phyloP scores from a whole-genome alignment of 306 rosid genomes.

The Urtica urens region DNA sequence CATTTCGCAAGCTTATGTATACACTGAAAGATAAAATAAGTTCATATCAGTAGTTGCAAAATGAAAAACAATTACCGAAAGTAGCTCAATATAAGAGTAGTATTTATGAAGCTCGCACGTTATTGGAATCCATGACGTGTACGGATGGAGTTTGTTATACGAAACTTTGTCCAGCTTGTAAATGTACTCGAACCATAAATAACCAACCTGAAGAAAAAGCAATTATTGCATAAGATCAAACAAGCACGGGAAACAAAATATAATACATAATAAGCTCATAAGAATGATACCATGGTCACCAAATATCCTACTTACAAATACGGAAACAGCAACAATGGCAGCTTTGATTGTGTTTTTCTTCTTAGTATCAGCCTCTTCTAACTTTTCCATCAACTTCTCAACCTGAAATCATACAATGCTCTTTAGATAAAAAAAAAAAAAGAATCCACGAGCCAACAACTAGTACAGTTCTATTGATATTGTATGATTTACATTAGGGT shows the following conservation, averaged over 20 bases:
- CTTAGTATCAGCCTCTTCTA: slow-evolving; percentile 86
- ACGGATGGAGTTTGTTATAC: slow-evolving; percentile 86
- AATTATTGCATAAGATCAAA: slow-evolving; percentile 21
- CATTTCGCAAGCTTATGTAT: slow-evolving; percentile 87
- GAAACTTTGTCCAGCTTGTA: slow-evolving; percentile 97
- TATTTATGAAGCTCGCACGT: slow-evolving; percentile 52
- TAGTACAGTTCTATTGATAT: slow-evolving; percentile 13
- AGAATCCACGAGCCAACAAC: background rate
- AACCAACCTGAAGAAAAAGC: slow-evolving; percentile 60
- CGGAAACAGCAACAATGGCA: slow-evolving; percentile 47
- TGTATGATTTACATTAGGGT: slow-evolving; percentile 65
- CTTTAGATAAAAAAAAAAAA: slow-evolving; percentile 10
- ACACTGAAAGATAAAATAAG: slow-evolving; percentile 44
- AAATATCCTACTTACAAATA: slow-evolving; percentile 53
- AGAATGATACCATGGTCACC: background rate
- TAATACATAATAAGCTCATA: slow-evolving; percentile 10
- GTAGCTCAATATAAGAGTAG: slow-evolving; percentile 1
- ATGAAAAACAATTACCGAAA: background rate
- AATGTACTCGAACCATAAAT: slow-evolving; percentile 82
- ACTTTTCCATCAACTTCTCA: slow-evolving; percentile 95
- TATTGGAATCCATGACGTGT: slow-evolving; percentile 98
- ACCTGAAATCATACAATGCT: slow-evolving; percentile 38
- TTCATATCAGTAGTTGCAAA: background rate
- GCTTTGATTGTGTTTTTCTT: slow-evolving; percentile 76
- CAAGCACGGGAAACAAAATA: slow-evolving; percentile 2